Percentiles rank a stretch among this genome's conserved stretches.
phyloP scores from a whole-genome alignment of 192 early-diverging fungal species.

The Chytriomyces hyalinus region DNA sequence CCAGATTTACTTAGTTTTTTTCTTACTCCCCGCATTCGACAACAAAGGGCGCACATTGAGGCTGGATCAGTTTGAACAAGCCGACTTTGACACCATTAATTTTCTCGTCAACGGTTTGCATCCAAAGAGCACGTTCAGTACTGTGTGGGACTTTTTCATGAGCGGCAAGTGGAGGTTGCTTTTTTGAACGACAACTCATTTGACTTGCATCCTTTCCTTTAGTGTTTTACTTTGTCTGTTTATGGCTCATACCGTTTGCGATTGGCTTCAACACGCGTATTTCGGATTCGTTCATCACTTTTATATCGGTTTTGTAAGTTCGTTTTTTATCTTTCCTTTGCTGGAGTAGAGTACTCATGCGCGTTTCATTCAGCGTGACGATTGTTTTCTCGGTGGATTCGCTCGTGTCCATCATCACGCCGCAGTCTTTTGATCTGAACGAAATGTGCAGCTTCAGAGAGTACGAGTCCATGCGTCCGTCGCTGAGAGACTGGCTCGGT shows the following conservation, averaged over 20 bases:
- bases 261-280: slow-evolving; percentile 7
- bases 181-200: neutral
- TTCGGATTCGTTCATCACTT: neutral
- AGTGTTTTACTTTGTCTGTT: slow-evolving; percentile 19
- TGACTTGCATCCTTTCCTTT: neutral
- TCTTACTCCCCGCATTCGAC: slow-evolving; percentile 29
- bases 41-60: slow-evolving; percentile 12
- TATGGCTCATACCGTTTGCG: slow-evolving; percentile 20
- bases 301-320: slow-evolving; percentile 6
- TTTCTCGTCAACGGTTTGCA: slow-evolving; percentile 16
- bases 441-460: slow-evolving; percentile 9
- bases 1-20: slow-evolving; percentile 6
- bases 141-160: slow-evolving; percentile 23
- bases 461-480: slow-evolving; percentile 18
- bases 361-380: neutral
- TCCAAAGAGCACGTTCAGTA: slow-evolving; percentile 25
- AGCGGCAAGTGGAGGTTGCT: neutral
- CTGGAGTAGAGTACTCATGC: neutral
- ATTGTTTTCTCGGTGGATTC: neutral
- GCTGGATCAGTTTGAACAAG: slow-evolving; percentile 22
- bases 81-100: slow-evolving; percentile 11
- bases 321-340: neutral
- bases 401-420: neutral
- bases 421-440: neutral
- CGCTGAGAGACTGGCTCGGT: neutral